Conservation (phyloP, 306 rosid genomes). For the Elaeagnus macrophylla region DNA sequence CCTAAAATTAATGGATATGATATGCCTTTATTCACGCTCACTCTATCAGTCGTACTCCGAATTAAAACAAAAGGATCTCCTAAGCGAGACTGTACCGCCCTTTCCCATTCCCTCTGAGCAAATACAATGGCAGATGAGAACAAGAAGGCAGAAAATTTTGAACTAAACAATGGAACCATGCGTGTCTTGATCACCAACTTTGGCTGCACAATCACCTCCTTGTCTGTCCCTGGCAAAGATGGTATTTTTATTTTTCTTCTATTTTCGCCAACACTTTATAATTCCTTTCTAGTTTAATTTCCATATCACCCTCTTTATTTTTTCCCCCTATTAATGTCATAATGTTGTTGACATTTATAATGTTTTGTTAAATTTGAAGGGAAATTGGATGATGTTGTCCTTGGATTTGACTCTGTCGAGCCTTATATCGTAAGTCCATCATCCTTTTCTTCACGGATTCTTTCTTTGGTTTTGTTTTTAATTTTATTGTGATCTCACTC, state of each 20-base stretch:
- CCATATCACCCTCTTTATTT: background rate
- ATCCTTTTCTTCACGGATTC: background rate
- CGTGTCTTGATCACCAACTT: slow-evolving; percentile 53
- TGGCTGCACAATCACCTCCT: slow-evolving; percentile 89
- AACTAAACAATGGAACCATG: slow-evolving; percentile 80
- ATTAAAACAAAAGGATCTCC: too few species aligned
- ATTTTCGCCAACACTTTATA: background rate
- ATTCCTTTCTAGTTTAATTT: too few species aligned
- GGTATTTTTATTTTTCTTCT: slow-evolving; percentile 27
- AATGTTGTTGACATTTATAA: slow-evolving; percentile 3
- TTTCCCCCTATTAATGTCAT: background rate
- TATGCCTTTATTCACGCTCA: too few species aligned
- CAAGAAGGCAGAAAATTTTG: slow-evolving; percentile 60
- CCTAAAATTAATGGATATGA: too few species aligned
- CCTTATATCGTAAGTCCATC: slow-evolving; percentile 52
- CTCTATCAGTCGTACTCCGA: too few species aligned
- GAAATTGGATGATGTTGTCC: slow-evolving; percentile 74
- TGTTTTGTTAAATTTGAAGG: slow-evolving; percentile 36
- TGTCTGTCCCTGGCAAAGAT: slow-evolving; percentile 67
- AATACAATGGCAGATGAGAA: slow-evolving; percentile 69
- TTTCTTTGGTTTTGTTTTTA: too few species aligned
- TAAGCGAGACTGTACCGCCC: too few species aligned
- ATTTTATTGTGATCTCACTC: too few species aligned
- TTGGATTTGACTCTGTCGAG: slow-evolving; percentile 80
- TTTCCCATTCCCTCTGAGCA: background rate